Evolutionary conservation across 306 rosid genomes (phyloP).

Genomic region (Citrullus amarus): DNA sequence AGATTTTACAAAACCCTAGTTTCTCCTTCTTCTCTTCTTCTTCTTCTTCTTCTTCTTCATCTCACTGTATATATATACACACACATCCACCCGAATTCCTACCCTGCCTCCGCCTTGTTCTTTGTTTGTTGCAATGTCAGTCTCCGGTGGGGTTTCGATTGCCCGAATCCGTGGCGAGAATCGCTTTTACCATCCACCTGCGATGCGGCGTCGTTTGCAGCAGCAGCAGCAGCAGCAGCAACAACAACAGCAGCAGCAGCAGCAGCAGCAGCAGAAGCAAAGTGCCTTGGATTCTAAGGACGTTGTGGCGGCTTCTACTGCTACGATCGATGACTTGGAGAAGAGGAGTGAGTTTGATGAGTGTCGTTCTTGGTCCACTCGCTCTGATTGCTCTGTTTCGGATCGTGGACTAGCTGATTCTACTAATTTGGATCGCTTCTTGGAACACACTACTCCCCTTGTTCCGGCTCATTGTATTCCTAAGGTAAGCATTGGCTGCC

Average conservation of each 20-base stretch:
- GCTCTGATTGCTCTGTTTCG: conserved; percentile 49
- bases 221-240: conserved; percentile 7
- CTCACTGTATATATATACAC: background rate
- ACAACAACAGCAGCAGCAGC: conserved; percentile 11
- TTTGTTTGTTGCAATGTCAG: conserved; percentile 37
- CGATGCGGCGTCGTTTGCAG: conserved; percentile 52
- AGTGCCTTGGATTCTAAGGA: conserved; percentile 20
- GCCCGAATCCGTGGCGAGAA: conserved; percentile 58
- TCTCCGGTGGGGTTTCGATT: conserved; percentile 51
- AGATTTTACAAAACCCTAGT: conserved; percentile 1
- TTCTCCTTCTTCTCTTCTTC: background rate
- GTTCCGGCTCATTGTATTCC: conserved; percentile 48
- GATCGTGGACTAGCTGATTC: conserved; percentile 33
- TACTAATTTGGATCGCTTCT: conserved; percentile 78
- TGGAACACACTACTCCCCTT: conserved; percentile 52
- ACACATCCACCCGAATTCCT: background rate
- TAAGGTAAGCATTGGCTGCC: conserved; percentile 27
- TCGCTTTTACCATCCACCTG: conserved; percentile 78
- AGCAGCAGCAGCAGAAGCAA: conserved; percentile 9
- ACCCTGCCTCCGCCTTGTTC: background rate
- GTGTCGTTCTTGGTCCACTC: conserved; percentile 27
- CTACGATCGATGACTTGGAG: conserved; percentile 26
- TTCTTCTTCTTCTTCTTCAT: background rate
- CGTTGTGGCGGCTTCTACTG: conserved; percentile 1
- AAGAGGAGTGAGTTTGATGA: conserved; percentile 43